phyloP scores from a whole-genome alignment of 768 basidiomycete genomes.

The Pleurotus salmoneostramineus region DNA sequence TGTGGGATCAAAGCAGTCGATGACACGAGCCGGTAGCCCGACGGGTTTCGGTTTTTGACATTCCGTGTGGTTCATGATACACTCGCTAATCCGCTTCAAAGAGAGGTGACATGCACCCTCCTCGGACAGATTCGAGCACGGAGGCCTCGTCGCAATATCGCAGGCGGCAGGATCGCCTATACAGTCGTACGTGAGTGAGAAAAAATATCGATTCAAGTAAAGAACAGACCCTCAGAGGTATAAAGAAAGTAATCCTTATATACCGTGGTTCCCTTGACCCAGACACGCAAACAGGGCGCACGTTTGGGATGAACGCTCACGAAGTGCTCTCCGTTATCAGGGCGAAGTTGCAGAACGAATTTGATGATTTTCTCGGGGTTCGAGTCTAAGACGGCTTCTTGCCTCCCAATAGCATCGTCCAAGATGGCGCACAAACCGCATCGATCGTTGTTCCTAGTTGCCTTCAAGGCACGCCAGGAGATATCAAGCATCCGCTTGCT shows the following conservation, averaged over 20 bases:
- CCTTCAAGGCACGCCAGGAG: neutral
- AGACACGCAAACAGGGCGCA: too few species aligned
- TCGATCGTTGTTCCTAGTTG: neutral
- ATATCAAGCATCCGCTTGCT: neutral
- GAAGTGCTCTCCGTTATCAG: too few species aligned
- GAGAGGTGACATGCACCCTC: neutral
- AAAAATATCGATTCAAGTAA: neutral
- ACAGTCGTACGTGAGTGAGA: neutral
- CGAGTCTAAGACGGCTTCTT: too few species aligned
- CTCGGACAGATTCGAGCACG: neutral
- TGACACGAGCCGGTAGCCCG: neutral
- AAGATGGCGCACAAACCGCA: neutral
- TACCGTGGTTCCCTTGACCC: too few species aligned
- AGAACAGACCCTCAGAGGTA: neutral
- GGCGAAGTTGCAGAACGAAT: too few species aligned
- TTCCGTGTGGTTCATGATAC: neutral
- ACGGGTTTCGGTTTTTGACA: neutral
- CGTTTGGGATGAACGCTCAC: too few species aligned
- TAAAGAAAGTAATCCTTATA: neutral
- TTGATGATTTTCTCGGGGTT: too few species aligned
- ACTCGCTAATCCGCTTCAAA: neutral
- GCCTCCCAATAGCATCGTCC: too few species aligned
- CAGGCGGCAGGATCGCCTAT: neutral
- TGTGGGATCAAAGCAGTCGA: neutral
- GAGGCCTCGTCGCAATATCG: neutral